A percentile compares a stretch with the other conserved stretches of the same genome.
These are phyloP conservation scores for Malania oleifera DNA, from an alignment of 164 flowering plant genomes.

Conservation along the genomic window DNA sequence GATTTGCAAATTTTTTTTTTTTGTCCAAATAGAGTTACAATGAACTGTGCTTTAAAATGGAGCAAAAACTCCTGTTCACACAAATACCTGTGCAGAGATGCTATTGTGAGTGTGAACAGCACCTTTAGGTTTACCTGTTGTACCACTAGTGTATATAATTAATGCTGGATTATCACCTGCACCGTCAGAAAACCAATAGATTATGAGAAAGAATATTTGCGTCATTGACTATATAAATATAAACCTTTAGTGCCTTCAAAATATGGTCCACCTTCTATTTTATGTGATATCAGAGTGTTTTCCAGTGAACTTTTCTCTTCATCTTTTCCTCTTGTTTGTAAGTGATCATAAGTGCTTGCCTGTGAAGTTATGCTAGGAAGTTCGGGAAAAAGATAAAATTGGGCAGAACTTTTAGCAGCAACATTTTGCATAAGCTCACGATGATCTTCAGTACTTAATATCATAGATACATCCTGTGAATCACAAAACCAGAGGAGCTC, in stretches of 20 bases:
- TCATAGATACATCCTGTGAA: conserved; percentile 68
- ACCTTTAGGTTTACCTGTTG: conserved; percentile 99
- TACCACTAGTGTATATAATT: conserved; percentile 94
- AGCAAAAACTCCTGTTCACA: neutral
- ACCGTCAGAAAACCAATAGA: conserved; percentile 10
- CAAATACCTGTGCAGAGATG: conserved; percentile 72
- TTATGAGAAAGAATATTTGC: conserved; percentile 1
- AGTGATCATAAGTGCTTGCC: conserved; percentile 13
- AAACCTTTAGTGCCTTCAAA: neutral
- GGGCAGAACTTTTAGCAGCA: conserved; percentile 67
- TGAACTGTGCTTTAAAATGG: neutral
- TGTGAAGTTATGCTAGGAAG: conserved; percentile 36
- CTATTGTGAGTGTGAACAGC: conserved; percentile 91
- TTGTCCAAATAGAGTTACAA: neutral
- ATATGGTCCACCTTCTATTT: conserved; percentile 33
- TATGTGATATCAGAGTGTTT: conserved; percentile 23
- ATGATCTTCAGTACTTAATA: conserved; percentile 83
- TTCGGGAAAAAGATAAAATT: conserved; percentile 59
- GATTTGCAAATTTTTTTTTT: no score
- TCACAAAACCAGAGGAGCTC: conserved; percentile 9
- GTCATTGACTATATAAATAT: conserved; percentile 5
- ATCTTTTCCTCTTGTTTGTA: conserved; percentile 22
- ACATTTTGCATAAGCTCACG: conserved; percentile 64
- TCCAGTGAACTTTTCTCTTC: conserved; percentile 18
- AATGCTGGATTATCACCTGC: conserved; percentile 78